Base-by-base conservation (phyloP, 2,329 filamentous ascomycete species). In the Fusarium musae region DNA sequence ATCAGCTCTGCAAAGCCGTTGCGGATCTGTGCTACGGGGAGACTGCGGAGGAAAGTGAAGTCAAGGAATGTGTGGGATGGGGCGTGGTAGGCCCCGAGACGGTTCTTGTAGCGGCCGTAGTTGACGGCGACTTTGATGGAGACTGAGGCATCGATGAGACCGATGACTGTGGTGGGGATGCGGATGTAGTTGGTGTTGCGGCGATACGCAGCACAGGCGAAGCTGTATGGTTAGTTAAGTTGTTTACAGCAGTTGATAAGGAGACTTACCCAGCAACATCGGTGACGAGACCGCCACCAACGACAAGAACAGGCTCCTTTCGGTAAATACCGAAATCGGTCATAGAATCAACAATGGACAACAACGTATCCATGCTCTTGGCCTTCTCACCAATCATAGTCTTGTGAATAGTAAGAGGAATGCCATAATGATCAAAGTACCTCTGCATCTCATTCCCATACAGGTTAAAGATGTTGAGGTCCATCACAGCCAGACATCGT, bases 111-210 rank as follows among this genome's bases (percentile, higher is more conserved):
- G 80, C 91, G 89, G 79, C 90, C 91, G 77, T 93, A 93, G 84
- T 93, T 93, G 77, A 93, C 91, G 17, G 90, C 92, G n/a, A 93
- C 92, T 79, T 93, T 93, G 85, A 93, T 93, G 40, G 89, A 92
- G 57, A 93, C 92, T 23, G 90, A 92, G 6, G 92, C 92, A 78
- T 94, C 92, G 68, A 93, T 93, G 53, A 94, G 85, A 15, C 92
- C 92, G 77, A 94, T 93, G 71, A 93, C 90, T 2, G 92, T 93
- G 1, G 92, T 93, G 3, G 92, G 92, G 13, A 93, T 87, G 53
- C 92, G 90, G 78, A 93, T 93, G 83, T 88, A 93, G 82, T 93
- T 93, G 47, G 92, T 93, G 82, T 89, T 93, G 75, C 92, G 86
- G 69, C 91, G 88, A 82, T 93, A 93, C 12, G 90, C 86, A 32